Evolutionary conservation across 2,329 filamentous ascomycete species (phyloP).

Genomic region (Cordyceps sp.): DNA sequence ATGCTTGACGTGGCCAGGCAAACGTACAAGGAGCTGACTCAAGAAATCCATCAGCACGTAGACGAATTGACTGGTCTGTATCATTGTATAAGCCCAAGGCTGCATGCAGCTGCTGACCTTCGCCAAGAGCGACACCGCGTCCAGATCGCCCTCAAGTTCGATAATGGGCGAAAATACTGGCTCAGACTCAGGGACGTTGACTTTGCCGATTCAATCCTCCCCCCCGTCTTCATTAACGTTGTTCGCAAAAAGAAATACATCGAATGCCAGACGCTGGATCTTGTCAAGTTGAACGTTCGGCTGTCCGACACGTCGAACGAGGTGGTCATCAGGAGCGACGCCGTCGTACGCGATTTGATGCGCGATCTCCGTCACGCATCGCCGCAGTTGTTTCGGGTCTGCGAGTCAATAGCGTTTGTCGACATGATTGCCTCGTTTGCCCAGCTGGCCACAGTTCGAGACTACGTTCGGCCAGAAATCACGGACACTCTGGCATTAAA

Average conservation of each 20-base stretch:
- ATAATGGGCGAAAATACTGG: constrained; percentile 65
- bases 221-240: constrained; percentile 61
- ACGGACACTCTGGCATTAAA: constrained; percentile 55
- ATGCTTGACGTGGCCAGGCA: constrained; percentile 78
- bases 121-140: constrained; percentile 37
- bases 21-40: constrained; percentile 76
- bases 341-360: constrained; percentile 55
- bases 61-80: constrained; percentile 45
- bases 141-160: constrained; percentile 53
- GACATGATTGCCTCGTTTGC: constrained; percentile 74
- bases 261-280: constrained; percentile 73
- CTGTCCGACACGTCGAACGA: constrained; percentile 72
- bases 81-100: neutral
- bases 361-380: constrained; percentile 55
- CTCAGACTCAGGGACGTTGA: constrained; percentile 48
- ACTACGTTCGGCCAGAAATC: constrained; percentile 50
- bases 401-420: constrained; percentile 70
- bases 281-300: constrained; percentile 66
- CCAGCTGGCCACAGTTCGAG: constrained; percentile 47
- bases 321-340: constrained; percentile 68
- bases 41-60: constrained; percentile 59
- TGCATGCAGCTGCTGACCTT: neutral
- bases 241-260: constrained; percentile 56
- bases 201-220: constrained; percentile 41
- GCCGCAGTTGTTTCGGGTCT: constrained; percentile 62